These are phyloP conservation scores for Alternaria conjuncta DNA, from an alignment of 2,329 filamentous ascomycete species.

Conservation along the genomic window DNA sequence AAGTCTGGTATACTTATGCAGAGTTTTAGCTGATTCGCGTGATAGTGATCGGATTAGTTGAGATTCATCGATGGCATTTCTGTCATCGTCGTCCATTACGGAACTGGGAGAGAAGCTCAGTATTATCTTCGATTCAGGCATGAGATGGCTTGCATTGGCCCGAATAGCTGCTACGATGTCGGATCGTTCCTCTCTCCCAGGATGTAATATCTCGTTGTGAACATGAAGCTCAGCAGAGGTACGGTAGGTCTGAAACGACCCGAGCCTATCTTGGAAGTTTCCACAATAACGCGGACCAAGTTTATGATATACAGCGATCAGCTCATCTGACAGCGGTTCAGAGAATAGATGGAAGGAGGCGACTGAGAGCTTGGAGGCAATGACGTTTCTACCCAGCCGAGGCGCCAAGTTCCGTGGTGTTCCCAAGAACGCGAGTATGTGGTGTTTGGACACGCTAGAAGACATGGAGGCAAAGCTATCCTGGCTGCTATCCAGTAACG, in stretches of 20 bases:
- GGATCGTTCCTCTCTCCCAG: constrained; percentile 87
- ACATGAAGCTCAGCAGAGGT: constrained; percentile 90
- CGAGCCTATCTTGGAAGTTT: constrained; percentile 95
- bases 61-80: constrained; percentile 73
- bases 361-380: constrained; percentile 84
- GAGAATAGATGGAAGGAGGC: constrained; percentile 90
- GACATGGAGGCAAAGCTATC: constrained; percentile 75
- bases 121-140: constrained; percentile 81
- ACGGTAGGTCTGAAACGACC: constrained; percentile 94
- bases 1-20: constrained; percentile 73
- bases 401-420: constrained; percentile 88
- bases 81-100: constrained; percentile 81
- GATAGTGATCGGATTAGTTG: constrained; percentile 79
- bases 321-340: constrained; percentile 86
- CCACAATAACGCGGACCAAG: constrained; percentile 91
- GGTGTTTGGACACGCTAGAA: constrained; percentile 63
- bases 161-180: constrained; percentile 91
- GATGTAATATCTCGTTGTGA: constrained; percentile 87
- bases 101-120: constrained; percentile 83
- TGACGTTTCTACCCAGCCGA: constrained; percentile 73
- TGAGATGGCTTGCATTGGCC: constrained; percentile 78
- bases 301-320: constrained; percentile 87
- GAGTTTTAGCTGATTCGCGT: constrained; percentile 69
- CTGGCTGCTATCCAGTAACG: constrained; percentile 65
- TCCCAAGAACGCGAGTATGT: constrained; percentile 90